phyloP scores from a whole-genome alignment of 1,139 yeast genomes.

The Zygotorulaspora mrakii region DNA sequence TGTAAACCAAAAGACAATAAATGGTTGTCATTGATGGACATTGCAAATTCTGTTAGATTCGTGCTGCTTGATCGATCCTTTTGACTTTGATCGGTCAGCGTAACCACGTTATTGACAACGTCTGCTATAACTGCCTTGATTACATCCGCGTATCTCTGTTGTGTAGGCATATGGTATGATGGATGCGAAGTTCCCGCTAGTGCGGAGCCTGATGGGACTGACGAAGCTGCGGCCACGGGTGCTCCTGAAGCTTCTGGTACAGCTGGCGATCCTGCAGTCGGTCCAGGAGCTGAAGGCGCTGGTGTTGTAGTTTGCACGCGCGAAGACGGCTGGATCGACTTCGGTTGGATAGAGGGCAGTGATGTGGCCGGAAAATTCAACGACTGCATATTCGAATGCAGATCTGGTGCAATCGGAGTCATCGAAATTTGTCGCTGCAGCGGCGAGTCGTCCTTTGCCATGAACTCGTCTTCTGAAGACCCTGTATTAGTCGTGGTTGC shows the following conservation, averaged over 20 bases:
- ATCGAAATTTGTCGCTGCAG: background rate
- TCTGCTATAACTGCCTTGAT: conserved; percentile 28
- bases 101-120: conserved; percentile 28
- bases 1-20: conserved; percentile 23
- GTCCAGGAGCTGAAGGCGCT: no score
- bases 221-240: no score
- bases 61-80: conserved; percentile 20
- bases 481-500: conserved; percentile 11
- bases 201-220: no score
- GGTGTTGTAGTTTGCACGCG: background rate
- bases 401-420: background rate
- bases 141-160: conserved; percentile 25
- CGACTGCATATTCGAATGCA: background rate
- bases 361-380: background rate
- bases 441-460: conserved; percentile 7
- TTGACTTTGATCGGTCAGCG: conserved; percentile 28
- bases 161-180: background rate
- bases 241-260: no score
- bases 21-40: conserved; percentile 28
- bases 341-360: conserved; percentile 11
- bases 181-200: background rate
- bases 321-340: conserved; percentile 5
- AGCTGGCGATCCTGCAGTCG: no score
- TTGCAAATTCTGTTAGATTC: conserved; percentile 29
- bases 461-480: conserved; percentile 12